Percentiles rank a stretch among this genome's conserved stretches.
phyloP scores from a whole-genome alignment of 176 grass and related monocot genomes.

The Musa itinerans region DNA sequence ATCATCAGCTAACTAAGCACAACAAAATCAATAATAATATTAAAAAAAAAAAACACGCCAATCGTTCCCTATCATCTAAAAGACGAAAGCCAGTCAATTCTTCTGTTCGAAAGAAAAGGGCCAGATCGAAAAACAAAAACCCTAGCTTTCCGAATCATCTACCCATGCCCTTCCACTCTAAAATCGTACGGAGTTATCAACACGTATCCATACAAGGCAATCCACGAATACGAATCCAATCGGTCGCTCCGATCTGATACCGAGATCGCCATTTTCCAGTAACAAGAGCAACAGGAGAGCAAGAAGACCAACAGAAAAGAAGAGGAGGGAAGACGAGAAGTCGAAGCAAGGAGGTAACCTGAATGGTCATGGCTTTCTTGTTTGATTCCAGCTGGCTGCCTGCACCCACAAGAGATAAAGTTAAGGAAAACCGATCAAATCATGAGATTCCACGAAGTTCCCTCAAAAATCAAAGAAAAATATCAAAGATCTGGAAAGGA shows the following conservation, averaged over 20 bases:
- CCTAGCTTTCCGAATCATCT: background rate
- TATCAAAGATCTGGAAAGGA: background rate
- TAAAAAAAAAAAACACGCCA: too few relatives aligned
- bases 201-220: too few relatives aligned
- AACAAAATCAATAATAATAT: too few relatives aligned
- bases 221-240: background rate
- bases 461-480: background rate
- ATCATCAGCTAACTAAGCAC: too few relatives aligned
- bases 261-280: background rate
- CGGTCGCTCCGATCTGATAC: background rate
- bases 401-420: background rate
- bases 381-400: conserved; percentile 52
- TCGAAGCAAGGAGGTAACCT: conserved; percentile 4
- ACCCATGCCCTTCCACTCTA: background rate
- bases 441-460: background rate
- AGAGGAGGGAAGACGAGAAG: background rate
- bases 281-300: background rate
- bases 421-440: background rate
- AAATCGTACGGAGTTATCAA: too few relatives aligned
- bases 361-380: conserved; percentile 62
- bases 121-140: background rate
- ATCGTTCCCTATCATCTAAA: too few relatives aligned
- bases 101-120: background rate
- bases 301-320: conserved; percentile 10
- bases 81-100: too few relatives aligned